Evolutionary conservation across 148 eudicot species (phyloP).

Genomic region (Chenopodium suecicum): DNA sequence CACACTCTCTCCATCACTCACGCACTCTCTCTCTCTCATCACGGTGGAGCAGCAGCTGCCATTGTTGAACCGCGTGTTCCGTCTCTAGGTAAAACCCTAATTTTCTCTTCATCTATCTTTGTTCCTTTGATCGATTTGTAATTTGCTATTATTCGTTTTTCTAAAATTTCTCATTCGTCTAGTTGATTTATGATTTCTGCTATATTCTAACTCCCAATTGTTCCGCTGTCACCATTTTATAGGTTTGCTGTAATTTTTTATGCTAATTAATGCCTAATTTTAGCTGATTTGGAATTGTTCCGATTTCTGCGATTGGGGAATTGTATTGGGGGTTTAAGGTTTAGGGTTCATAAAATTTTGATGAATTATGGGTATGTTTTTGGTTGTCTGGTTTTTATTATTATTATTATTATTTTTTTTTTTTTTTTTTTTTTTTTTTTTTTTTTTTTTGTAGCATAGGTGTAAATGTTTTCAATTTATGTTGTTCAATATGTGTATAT

Average conservation of each 20-base stretch:
- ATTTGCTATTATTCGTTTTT: background rate
- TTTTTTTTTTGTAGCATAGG: background rate
- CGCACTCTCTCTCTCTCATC: background rate
- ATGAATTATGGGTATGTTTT: background rate
- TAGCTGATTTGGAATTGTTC: background rate
- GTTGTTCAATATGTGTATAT: background rate
- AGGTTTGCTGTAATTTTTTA: background rate
- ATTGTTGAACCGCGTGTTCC: background rate
- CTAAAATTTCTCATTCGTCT: background rate
- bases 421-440: background rate
- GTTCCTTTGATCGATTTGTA: background rate
- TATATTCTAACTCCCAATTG: background rate
- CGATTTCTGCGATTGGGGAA: background rate
- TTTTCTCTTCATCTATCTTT: background rate
- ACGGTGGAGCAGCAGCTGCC: background rate
- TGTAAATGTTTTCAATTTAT: background rate
- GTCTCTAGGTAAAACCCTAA: background rate
- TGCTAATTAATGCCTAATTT: background rate
- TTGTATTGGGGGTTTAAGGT: background rate
- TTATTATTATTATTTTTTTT: background rate
- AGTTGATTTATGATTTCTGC: background rate
- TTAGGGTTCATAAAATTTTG: background rate
- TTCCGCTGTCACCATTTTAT: background rate
- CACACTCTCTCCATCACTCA: background rate
- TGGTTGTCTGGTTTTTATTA: background rate